A percentile compares a stretch with the other conserved stretches of the same genome.
Evolutionary conservation across 129 eudicot species (phyloP).

Genomic region (Artemisia tridentata): DNA sequence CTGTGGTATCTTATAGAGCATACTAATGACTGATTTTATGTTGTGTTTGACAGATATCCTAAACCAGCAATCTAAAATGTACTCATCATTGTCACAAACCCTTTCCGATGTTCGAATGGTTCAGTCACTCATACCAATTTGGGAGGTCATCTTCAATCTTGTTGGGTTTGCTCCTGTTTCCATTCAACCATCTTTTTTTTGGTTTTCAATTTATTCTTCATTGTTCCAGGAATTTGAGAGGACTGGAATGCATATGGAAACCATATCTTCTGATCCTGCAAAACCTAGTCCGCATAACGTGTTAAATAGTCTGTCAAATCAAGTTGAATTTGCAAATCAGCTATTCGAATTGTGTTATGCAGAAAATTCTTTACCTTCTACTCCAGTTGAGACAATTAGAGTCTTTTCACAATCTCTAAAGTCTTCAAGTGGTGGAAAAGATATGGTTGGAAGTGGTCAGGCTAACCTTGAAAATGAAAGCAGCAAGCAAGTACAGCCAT

Average conservation of each 20-base stretch:
- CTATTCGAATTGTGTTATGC: constrained; percentile 45
- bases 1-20: background rate
- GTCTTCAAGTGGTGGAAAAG: constrained; percentile 30
- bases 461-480: constrained; percentile 4
- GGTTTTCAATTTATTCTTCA: constrained; percentile 13
- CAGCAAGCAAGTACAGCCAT: constrained; percentile 26
- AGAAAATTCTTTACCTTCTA: constrained; percentile 33
- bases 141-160: constrained; percentile 76
- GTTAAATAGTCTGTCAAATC: constrained; percentile 47
- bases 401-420: constrained; percentile 26
- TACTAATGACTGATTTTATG: constrained; percentile 13
- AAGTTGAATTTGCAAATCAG: constrained; percentile 43
- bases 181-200: constrained; percentile 11
- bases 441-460: constrained; percentile 26
- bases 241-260: constrained; percentile 62
- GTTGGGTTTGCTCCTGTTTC: constrained; percentile 1
- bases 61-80: constrained; percentile 62
- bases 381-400: constrained; percentile 24
- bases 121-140: constrained; percentile 94
- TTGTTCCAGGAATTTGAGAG: constrained; percentile 64
- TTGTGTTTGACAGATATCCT: constrained; percentile 60
- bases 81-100: constrained; percentile 75
- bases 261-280: constrained; percentile 50
- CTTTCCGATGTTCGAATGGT: constrained; percentile 78
- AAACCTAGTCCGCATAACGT: constrained; percentile 70